A percentile compares a stretch with the other conserved stretches of the same genome.
These are phyloP conservation scores for Picea glauca DNA, from an alignment of 75 land plant genomes.

Conservation along the genomic window DNA sequence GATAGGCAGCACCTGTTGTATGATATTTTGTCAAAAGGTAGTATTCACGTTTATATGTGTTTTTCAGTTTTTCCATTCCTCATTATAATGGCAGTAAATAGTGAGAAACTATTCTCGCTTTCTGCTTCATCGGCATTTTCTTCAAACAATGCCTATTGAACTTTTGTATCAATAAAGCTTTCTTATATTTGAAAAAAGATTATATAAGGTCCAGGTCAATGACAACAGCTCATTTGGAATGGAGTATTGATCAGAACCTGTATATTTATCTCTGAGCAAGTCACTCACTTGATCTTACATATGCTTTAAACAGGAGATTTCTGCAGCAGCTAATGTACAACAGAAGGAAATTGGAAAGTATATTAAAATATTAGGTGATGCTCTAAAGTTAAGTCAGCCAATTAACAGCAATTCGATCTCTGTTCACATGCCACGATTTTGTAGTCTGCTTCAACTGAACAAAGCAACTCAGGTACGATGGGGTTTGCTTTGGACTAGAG, in stretches of 20 bases:
- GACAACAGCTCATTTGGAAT: background rate
- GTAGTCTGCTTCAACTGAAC: constrained; percentile 81
- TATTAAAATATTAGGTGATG: constrained; percentile 81
- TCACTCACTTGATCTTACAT: background rate
- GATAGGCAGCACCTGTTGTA: too few species aligned
- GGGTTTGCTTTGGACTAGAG: background rate
- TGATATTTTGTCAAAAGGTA: too few species aligned
- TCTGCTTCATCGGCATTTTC: too few species aligned
- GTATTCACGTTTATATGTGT: too few species aligned
- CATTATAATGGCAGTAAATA: too few species aligned
- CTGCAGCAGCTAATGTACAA: constrained; percentile 75
- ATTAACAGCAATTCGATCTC: constrained; percentile 88
- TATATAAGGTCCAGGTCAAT: too few species aligned
- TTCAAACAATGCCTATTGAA: too few species aligned
- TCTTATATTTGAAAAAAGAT: too few species aligned
- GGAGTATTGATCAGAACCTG: background rate
- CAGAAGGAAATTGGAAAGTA: constrained; percentile 92
- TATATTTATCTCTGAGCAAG: background rate
- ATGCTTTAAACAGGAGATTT: constrained; percentile 55
- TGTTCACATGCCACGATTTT: constrained; percentile 90
- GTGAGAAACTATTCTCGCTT: too few species aligned
- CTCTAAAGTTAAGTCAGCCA: constrained; percentile 83
- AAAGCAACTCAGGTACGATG: constrained; percentile 75
- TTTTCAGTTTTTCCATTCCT: too few species aligned
- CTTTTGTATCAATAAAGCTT: too few species aligned